These are phyloP conservation scores for Gastrolobium villosum DNA, from an alignment of 306 rosid species.

Conservation along the genomic window DNA sequence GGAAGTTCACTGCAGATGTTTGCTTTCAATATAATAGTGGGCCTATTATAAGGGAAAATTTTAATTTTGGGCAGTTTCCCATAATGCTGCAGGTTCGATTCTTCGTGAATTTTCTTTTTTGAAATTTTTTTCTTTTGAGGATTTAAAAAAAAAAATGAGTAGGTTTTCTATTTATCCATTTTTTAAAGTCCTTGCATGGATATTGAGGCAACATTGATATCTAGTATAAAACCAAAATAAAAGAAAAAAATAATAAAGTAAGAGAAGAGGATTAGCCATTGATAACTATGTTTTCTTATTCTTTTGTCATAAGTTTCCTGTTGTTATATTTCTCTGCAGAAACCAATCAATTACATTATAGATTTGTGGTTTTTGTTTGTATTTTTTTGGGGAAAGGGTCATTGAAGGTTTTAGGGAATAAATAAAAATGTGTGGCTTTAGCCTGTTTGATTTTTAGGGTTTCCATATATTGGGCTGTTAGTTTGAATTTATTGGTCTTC, in stretches of 20 bases:
- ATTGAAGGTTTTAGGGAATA: not conserved
- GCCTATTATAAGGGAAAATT: conserved; percentile 57
- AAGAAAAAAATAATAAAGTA: too few species aligned
- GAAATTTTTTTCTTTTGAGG: not conserved
- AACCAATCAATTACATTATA: not conserved
- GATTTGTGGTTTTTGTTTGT: not conserved
- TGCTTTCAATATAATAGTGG: conserved; percentile 66
- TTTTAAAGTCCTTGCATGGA: not conserved
- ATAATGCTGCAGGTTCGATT: conserved; percentile 82
- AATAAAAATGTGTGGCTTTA: not conserved
- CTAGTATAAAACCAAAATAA: not conserved
- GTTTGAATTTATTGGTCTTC: not conserved
- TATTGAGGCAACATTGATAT: not conserved
- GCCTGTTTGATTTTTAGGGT: not conserved
- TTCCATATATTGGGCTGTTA: conserved; percentile 1
- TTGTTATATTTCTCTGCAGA: not conserved
- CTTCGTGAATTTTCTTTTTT: not conserved
- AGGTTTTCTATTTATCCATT: too few species aligned
- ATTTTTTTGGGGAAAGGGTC: not conserved
- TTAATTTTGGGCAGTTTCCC: conserved; percentile 77
- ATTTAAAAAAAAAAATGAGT: not conserved
- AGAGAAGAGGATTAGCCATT: not conserved
- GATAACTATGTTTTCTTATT: not conserved
- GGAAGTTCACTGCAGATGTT: conserved; percentile 67
- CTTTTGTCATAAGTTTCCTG: not conserved